phyloP scores from a whole-genome alignment of 108 stramenopile genomes.

The Nannochloropsis granulata region DNA sequence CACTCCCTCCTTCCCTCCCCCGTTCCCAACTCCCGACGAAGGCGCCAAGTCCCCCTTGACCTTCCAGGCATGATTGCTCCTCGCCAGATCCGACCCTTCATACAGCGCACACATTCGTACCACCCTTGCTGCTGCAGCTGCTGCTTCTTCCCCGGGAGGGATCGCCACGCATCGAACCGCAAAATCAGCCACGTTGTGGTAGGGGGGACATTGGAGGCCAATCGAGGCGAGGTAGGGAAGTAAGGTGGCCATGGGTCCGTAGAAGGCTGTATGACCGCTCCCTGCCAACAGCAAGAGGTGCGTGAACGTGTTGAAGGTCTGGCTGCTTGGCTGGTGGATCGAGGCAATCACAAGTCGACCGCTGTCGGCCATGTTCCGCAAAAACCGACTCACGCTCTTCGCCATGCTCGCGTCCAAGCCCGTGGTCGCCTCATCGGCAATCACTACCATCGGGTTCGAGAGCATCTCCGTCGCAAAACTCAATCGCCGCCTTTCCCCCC shows the following conservation, averaged over 20 bases:
- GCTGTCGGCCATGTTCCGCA: slow-evolving; percentile 11
- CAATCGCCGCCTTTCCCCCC: slow-evolving; percentile 33
- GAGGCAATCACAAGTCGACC: slow-evolving; percentile 30
- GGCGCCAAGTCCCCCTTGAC: not conserved
- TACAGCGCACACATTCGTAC: not conserved
- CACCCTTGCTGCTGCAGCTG: not conserved
- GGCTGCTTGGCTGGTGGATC: slow-evolving; percentile 37
- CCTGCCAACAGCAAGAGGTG: not conserved
- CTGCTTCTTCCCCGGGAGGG: not conserved
- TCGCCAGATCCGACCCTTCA: not conserved
- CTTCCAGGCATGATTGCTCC: not conserved
- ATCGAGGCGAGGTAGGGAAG: not conserved
- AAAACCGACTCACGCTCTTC: not conserved
- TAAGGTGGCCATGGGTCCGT: not conserved
- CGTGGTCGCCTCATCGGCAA: slow-evolving; percentile 24
- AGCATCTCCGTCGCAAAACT: slow-evolving; percentile 7
- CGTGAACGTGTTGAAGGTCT: slow-evolving; percentile 5
- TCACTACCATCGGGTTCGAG: slow-evolving; percentile 3
- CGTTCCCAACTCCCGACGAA: not conserved
- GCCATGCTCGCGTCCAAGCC: slow-evolving; percentile 19
- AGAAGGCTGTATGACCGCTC: not conserved
- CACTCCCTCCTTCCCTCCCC: not conserved
- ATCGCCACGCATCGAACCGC: not conserved
- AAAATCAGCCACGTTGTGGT: not conserved
- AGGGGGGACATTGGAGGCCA: not conserved